Base-by-base conservation (phyloP, 768 basidiomycete species). In the Lactarius deliciosus region DNA sequence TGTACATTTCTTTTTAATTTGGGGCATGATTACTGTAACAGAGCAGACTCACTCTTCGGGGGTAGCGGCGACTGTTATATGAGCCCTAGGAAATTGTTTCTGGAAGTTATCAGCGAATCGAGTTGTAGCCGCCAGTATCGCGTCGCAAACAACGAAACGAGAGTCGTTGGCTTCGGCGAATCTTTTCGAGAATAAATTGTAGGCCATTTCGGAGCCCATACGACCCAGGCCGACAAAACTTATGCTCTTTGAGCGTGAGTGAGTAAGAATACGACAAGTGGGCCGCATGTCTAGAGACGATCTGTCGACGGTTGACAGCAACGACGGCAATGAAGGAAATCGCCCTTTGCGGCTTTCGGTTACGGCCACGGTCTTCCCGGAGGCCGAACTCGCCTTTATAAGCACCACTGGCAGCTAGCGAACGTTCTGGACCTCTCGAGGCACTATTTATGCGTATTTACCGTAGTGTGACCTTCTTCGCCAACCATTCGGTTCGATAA, bases 141-240 rank as follows among this genome's bases (percentile, higher is more conserved):
- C 87, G 74, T 96, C 93, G 76, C 90, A 95, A 38, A 96, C 85
- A 22, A 91, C 82, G 72, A 94, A 92, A 30, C 76, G 82, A 54
- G 83, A 43, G 16, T 86, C 82, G n/a, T 75, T 68, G 45, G 79
- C 76, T 53, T 83, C 77, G n/a, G 81, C 79, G 65, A 85, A 78
- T 69, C 83, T 83, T 75, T 91, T 92, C 0, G 87, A 87, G 79
- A 94, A 92, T 59, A 94, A 83, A 76, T 95, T 95, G 76, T 81
- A 83, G 16, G 86, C 84, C 94, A 95, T 95, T 75, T 92, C 88
- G 54, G 85, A 86, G 50, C 93, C 93, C 93, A 96, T 95, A 54
- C 88, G 83, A 47, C 93, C 93, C 15, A 96, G 84, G 10, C 94
- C 93, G 61, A 96, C 89, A 78, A 96, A 94, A 61, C 85, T 87